Percentiles rank a stretch among this genome's conserved stretches.
Evolutionary conservation across 768 basidiomycete genomes (phyloP).

Genomic region (Nevesoporus exiguus): DNA sequence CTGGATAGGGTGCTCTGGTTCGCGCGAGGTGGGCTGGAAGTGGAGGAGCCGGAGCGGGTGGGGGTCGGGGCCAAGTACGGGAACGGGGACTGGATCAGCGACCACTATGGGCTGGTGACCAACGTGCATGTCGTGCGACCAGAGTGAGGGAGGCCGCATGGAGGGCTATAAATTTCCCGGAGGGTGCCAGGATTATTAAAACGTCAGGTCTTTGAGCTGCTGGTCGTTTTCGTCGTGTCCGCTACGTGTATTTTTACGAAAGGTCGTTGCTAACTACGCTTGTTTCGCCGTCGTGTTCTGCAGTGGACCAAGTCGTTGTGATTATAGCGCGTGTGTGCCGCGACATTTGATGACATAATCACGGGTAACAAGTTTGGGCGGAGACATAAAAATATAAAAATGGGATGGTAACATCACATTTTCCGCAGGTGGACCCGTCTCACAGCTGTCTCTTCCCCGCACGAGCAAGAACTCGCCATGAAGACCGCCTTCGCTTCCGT

Average conservation of each 20-base stretch:
- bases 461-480: conserved; percentile 42
- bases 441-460: conserved; percentile 11
- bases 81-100: conserved; percentile 53
- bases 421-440: conserved; percentile 5
- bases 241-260: conserved; percentile 7
- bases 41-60: conserved; percentile 52
- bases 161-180: no score
- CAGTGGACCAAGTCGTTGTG: neutral
- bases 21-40: conserved; percentile 43
- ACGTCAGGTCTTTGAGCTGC: no score
- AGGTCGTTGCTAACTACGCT: neutral
- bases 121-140: conserved; percentile 30
- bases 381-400: conserved; percentile 35
- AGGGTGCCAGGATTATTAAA: no score
- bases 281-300: neutral
- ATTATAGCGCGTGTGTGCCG: conserved; percentile 11
- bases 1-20: conserved; percentile 68
- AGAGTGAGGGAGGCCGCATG: conserved; percentile 10
- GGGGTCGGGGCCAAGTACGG: conserved; percentile 51
- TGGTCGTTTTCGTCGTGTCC: neutral
- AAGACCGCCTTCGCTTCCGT: conserved; percentile 40
- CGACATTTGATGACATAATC: conserved; percentile 6
- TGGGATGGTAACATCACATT: neutral
- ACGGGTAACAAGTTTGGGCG: conserved; percentile 23
- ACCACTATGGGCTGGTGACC: conserved; percentile 62